Conservation (phyloP, 1,284 basidiomycete species). For the Malassezia arunalokei region DNA sequence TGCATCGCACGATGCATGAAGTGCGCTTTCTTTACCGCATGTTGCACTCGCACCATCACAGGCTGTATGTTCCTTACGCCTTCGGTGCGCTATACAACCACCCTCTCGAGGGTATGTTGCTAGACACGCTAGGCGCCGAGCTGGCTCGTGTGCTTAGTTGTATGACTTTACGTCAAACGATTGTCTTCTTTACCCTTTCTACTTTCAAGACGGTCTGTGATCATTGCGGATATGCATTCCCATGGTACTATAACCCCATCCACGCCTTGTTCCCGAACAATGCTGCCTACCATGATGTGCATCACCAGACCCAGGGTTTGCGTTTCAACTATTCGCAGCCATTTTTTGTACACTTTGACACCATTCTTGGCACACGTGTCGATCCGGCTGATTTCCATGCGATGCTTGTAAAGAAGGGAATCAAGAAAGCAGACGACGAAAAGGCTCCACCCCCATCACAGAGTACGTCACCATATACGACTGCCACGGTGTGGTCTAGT, state of each 20-base stretch:
- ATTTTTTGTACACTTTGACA: slow-evolving; percentile 54
- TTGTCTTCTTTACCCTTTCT: slow-evolving; percentile 68
- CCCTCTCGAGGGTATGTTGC: slow-evolving; percentile 69
- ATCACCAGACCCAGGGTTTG: slow-evolving; percentile 82
- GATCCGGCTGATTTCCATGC: slow-evolving; percentile 42
- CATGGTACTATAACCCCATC: slow-evolving; percentile 62
- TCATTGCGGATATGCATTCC: slow-evolving; percentile 82
- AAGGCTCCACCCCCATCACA: not conserved
- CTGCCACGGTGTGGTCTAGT: slow-evolving; percentile 8
- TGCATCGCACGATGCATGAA: slow-evolving; percentile 81
- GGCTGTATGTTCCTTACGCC: slow-evolving; percentile 91
- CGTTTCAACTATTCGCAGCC: slow-evolving; percentile 94
- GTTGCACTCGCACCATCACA: slow-evolving; percentile 88
- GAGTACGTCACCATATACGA: slow-evolving; percentile 1
- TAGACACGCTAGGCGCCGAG: slow-evolving; percentile 72
- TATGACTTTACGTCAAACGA: slow-evolving; percentile 66
- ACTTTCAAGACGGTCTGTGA: slow-evolving; percentile 94
- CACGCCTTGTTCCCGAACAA: slow-evolving; percentile 83
- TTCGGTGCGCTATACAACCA: slow-evolving; percentile 98
- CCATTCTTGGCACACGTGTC: slow-evolving; percentile 67
- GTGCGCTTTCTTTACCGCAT: slow-evolving; percentile 83
- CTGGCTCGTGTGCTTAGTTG: slow-evolving; percentile 61
- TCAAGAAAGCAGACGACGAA: slow-evolving; percentile 18
- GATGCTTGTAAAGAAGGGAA: slow-evolving; percentile 23
- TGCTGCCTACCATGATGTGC: slow-evolving; percentile 95